phyloP scores from a whole-genome alignment of 805 yeast species.

The Candida namnaoensis region DNA sequence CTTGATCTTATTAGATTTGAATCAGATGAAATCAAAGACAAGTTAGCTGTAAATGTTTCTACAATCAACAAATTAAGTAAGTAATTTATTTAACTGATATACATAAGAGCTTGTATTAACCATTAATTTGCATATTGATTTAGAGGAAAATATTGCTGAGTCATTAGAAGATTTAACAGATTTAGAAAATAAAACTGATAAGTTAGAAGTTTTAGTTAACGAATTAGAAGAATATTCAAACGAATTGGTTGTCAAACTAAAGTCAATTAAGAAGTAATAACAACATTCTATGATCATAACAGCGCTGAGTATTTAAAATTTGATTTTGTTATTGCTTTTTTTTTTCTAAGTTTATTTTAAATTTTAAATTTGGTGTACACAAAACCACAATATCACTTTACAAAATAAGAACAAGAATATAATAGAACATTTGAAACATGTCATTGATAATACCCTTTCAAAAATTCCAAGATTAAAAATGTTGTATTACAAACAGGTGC shows the following conservation, averaged over 20 bases:
- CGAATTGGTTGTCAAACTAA: slow-evolving; percentile 39
- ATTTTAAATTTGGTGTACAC: too few species aligned
- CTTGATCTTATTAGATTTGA: slow-evolving; percentile 41
- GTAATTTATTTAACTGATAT: background rate
- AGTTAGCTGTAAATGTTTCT: slow-evolving; percentile 10
- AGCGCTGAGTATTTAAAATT: too few species aligned
- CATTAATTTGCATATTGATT: too few species aligned
- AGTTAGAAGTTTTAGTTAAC: slow-evolving; percentile 34
- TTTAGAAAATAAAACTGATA: slow-evolving; percentile 27
- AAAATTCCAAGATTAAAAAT: too few species aligned
- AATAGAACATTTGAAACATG: too few species aligned
- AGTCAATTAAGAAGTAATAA: too few species aligned
- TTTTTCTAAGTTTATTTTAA: background rate
- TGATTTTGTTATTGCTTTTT: background rate
- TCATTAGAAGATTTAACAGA: slow-evolving; percentile 11
- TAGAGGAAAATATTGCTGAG: slow-evolving; percentile 12
- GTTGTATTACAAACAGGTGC: too few species aligned
- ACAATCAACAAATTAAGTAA: slow-evolving; percentile 10
- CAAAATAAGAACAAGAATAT: too few species aligned
- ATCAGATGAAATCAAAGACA: slow-evolving; percentile 18
- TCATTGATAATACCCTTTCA: too few species aligned
- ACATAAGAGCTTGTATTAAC: background rate
- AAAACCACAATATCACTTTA: too few species aligned
- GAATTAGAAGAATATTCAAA: slow-evolving; percentile 58
- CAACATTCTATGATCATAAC: too few species aligned